Evolutionary conservation across 2,329 filamentous ascomycete genomes (phyloP).

Genomic region (Aspergillus calidoustus): DNA sequence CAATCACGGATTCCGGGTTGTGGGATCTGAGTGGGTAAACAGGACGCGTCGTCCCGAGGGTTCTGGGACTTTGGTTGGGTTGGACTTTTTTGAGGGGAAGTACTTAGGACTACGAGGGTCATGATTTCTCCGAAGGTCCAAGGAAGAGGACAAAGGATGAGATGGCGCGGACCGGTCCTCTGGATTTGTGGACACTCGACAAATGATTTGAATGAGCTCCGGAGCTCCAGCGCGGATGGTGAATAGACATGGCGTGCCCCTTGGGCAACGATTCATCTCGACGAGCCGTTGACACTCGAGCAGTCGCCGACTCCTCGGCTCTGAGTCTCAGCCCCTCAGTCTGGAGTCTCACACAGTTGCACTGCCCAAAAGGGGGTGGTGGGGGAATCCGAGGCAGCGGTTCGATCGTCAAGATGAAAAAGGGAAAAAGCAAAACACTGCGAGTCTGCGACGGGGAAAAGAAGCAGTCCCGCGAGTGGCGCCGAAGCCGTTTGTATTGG

Average conservation of each 20-base stretch:
- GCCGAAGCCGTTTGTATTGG: not conserved
- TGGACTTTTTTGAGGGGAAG: not conserved
- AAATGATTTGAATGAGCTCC: not conserved
- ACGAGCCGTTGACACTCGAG: not conserved
- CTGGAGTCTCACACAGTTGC: not conserved
- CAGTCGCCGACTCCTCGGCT: not conserved
- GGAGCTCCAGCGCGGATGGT: not conserved
- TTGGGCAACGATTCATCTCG: slow-evolving; percentile 2
- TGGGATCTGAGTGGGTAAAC: not conserved
- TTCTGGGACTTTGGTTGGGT: not conserved
- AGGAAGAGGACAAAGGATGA: not conserved
- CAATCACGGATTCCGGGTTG: not conserved
- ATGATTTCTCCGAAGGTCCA: no score
- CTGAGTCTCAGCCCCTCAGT: not conserved
- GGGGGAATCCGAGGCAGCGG: slow-evolving; percentile 24
- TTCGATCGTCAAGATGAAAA: slow-evolving; percentile 21
- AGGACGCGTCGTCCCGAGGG: not conserved
- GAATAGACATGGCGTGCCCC: not conserved
- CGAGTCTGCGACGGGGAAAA: not conserved
- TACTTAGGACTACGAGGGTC: not conserved
- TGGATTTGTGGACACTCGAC: not conserved
- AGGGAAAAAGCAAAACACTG: slow-evolving; percentile 3
- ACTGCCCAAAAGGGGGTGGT: slow-evolving; percentile 5
- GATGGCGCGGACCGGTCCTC: not conserved
- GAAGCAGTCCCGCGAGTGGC: slow-evolving; percentile 14